phyloP scores from a whole-genome alignment of 2,329 filamentous ascomycete species.

The Fulvia fulva region DNA sequence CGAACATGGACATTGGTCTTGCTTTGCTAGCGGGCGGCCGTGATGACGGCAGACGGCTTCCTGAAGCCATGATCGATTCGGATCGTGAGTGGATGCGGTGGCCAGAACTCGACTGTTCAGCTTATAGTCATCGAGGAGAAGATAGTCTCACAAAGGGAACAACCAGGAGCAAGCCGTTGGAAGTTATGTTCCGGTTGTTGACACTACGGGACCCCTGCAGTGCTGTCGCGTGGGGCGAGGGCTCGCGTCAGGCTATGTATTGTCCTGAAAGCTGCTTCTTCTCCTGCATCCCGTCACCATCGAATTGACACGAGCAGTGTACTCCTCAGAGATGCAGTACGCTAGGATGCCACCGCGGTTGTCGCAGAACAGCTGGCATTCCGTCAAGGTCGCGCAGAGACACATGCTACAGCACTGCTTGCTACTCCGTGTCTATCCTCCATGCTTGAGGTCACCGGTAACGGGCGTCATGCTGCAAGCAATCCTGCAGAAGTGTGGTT shows the following conservation, averaged over 20 bases:
- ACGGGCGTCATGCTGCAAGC: not conserved
- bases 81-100: not conserved
- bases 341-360: not conserved
- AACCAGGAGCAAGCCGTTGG: not conserved
- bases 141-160: not conserved
- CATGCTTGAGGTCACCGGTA: not conserved
- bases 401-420: not conserved
- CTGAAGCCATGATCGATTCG: constrained; percentile 17
- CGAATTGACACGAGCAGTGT: not conserved
- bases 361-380: not conserved
- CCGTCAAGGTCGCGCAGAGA: not conserved
- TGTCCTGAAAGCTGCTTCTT: not conserved
- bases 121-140: not conserved
- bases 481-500: not conserved
- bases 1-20: constrained; percentile 31
- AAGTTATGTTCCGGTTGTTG: too few relatives aligned
- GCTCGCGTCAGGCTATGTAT: not conserved
- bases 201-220: not conserved
- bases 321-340: not conserved
- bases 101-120: not conserved
- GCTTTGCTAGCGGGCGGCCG: constrained; percentile 17
- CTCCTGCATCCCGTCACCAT: not conserved
- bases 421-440: not conserved
- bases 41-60: constrained; percentile 26
- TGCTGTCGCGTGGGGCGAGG: not conserved